Base-by-base conservation (phyloP, 805 yeast species). In the Yarrowia alimentaria region DNA sequence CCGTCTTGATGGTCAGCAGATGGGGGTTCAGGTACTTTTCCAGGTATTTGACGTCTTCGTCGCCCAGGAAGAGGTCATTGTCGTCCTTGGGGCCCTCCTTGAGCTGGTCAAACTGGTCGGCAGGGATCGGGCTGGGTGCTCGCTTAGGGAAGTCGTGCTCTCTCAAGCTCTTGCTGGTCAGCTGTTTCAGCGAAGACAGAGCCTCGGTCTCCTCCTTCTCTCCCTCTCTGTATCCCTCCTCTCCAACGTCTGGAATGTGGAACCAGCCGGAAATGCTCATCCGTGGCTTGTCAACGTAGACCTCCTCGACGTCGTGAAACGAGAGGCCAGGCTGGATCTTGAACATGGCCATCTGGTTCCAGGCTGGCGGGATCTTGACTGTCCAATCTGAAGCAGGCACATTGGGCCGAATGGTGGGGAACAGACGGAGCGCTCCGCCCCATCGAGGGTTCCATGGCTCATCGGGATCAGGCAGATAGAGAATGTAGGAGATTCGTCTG, bases 291-390 rank as follows among this genome's bases (percentile, higher is more conserved):
- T 90, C 95, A 1, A 82, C 95, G 55, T 83, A 77, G 1, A 94
- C 99, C 65, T 93, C 99, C 68, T 94, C 98, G 10, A 93, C 99
- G 60, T 94, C 99, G 65, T 93, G 99, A 75, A 93, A 93, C 1
- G 96, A 85, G 42, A 83, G 76, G 0, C 99, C 99, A 0, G 99
- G 99, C 63, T 89, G 93, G 11, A 93, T 98, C 5, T 85, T 83
- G 73, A 93, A 93, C 62, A 93, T 87, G 0, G 98, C 96, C 62
- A 93, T 83, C 66, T 93, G 97, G 64, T 93, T 93, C 74, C 93
- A 93, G 58, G 86, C 94, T 1, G 99, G 99, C 0, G 88, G 84
- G 28, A 93, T 70, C 58, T 81, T 80, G 20, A 75, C 73, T 22
- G 76, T 68, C 56, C 69, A 79, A 67, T 91, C 98, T 1, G 94